A percentile compares a stretch with the other conserved stretches of the same genome.
Evolutionary conservation across 2,329 filamentous ascomycete genomes (phyloP).

Genomic region (Teratosphaeriaceae sp.): DNA sequence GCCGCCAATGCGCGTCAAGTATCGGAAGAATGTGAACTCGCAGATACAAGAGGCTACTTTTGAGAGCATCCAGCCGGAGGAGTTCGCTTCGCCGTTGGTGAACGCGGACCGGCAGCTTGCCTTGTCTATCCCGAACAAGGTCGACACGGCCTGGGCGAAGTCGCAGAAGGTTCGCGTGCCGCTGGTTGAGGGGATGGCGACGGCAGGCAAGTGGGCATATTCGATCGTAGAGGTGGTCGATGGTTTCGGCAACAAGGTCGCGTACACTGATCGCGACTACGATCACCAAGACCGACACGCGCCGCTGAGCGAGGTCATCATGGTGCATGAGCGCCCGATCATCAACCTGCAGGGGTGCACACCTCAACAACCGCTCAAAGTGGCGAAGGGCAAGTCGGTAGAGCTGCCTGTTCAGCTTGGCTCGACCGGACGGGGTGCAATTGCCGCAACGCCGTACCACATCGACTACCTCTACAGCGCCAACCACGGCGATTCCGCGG

Average conservation of each 20-base stretch:
- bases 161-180: conserved; percentile 69
- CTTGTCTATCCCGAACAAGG: conserved; percentile 50
- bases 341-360: conserved; percentile 69
- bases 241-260: conserved; percentile 78
- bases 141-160: conserved; percentile 75
- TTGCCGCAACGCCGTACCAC: conserved; percentile 60
- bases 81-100: conserved; percentile 71
- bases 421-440: conserved; percentile 51
- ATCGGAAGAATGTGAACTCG: conserved; percentile 80
- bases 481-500: conserved; percentile 60
- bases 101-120: conserved; percentile 45
- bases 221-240: conserved; percentile 88
- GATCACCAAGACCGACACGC: conserved; percentile 40
- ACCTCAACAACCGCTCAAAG: conserved; percentile 70
- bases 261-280: conserved; percentile 67
- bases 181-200: conserved; percentile 81
- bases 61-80: conserved; percentile 88
- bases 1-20: conserved; percentile 85
- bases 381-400: conserved; percentile 65
- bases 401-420: conserved; percentile 66
- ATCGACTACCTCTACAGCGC: conserved; percentile 79
- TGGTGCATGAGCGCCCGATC: conserved; percentile 78
- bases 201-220: conserved; percentile 78
- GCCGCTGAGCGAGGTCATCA: conserved; percentile 66
- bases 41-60: conserved; percentile 81